Evolutionary conservation across 768 basidiomycete genomes (phyloP).

Genomic region (Leucosporidium yakuticum): DNA sequence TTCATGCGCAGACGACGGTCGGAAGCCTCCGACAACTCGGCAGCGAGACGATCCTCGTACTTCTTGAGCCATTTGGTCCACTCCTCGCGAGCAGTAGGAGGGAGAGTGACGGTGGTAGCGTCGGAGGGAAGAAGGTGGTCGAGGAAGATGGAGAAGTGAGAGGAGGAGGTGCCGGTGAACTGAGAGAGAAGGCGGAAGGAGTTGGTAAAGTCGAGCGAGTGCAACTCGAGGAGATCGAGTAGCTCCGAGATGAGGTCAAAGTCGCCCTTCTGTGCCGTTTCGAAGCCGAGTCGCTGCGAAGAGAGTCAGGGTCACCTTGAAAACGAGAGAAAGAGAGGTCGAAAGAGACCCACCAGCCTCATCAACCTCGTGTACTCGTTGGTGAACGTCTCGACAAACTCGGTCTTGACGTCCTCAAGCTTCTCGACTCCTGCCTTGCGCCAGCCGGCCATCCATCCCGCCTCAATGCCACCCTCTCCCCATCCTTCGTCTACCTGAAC

Average conservation of each 20-base stretch:
- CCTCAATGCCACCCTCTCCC: slow-evolving; percentile 54
- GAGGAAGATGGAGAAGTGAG: slow-evolving; percentile 33
- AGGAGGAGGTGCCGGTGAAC: slow-evolving; percentile 53
- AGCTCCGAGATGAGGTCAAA: slow-evolving; percentile 62
- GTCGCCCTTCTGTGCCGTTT: slow-evolving; percentile 55
- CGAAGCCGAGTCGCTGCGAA: slow-evolving; percentile 67
- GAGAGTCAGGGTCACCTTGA: not conserved
- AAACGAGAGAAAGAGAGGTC: too few relatives aligned
- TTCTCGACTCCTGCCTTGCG: slow-evolving; percentile 53
- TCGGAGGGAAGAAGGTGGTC: slow-evolving; percentile 27
- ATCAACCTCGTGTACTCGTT: slow-evolving; percentile 63
- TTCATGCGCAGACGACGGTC: slow-evolving; percentile 52
- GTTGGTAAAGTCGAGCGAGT: slow-evolving; percentile 79
- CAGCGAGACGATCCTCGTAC: slow-evolving; percentile 53
- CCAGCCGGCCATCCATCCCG: slow-evolving; percentile 56
- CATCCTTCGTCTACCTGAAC: slow-evolving; percentile 52
- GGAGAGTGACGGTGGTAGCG: not conserved
- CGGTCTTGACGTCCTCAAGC: slow-evolving; percentile 57
- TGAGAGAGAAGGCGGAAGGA: slow-evolving; percentile 67
- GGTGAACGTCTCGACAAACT: slow-evolving; percentile 57
- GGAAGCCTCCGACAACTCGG: slow-evolving; percentile 19
- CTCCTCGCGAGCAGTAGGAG: slow-evolving; percentile 11
- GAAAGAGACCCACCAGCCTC: slow-evolving; percentile 33
- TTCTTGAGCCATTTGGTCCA: slow-evolving; percentile 39
- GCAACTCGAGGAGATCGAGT: slow-evolving; percentile 64